A percentile compares a stretch with the other conserved stretches of the same genome.
phyloP scores from a whole-genome alignment of 2,329 filamentous ascomycete genomes.

The Zymoseptoria brevis region DNA sequence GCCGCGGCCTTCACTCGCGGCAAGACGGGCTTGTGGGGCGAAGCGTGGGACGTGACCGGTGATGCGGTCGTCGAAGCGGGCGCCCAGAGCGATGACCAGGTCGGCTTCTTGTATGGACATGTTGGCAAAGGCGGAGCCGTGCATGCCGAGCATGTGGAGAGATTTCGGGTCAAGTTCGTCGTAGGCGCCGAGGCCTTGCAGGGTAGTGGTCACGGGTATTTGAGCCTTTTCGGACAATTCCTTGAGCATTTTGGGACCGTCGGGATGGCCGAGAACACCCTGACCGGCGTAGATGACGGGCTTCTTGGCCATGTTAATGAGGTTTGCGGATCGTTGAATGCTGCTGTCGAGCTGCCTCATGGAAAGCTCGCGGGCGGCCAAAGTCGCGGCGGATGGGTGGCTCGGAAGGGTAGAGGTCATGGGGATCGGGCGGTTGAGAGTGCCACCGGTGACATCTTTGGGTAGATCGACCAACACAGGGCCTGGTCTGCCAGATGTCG shows the following conservation, averaged over 20 bases:
- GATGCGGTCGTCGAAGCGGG: slow-evolving; percentile 93
- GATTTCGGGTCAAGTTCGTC: slow-evolving; percentile 92
- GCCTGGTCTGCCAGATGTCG: slow-evolving; percentile 84
- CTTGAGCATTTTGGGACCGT: slow-evolving; percentile 71
- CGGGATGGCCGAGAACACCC: slow-evolving; percentile 71
- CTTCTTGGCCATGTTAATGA: slow-evolving; percentile 86
- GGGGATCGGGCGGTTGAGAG: slow-evolving; percentile 77
- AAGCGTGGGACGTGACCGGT: slow-evolving; percentile 77
- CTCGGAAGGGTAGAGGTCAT: slow-evolving; percentile 64
- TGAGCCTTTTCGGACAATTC: slow-evolving; percentile 82
- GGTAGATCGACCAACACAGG: slow-evolving; percentile 93
- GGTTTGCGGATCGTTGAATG: slow-evolving; percentile 66
- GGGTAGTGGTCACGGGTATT: slow-evolving; percentile 91
- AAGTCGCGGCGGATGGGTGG: slow-evolving; percentile 77
- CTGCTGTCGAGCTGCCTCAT: slow-evolving; percentile 64
- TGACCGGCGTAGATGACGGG: slow-evolving; percentile 93
- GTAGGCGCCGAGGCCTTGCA: slow-evolving; percentile 85
- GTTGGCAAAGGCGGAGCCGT: slow-evolving; percentile 94
- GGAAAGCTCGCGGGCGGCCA: slow-evolving; percentile 67
- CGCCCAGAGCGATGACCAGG: slow-evolving; percentile 88
- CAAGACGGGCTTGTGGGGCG: slow-evolving; percentile 76
- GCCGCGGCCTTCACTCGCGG: slow-evolving; percentile 75
- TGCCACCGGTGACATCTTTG: slow-evolving; percentile 87
- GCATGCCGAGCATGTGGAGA: slow-evolving; percentile 98
- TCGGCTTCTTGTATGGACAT: slow-evolving; percentile 97